These are phyloP conservation scores for Scenedesmus sp. DNA, from an alignment of 163 green algal species.

Conservation along the genomic window DNA sequence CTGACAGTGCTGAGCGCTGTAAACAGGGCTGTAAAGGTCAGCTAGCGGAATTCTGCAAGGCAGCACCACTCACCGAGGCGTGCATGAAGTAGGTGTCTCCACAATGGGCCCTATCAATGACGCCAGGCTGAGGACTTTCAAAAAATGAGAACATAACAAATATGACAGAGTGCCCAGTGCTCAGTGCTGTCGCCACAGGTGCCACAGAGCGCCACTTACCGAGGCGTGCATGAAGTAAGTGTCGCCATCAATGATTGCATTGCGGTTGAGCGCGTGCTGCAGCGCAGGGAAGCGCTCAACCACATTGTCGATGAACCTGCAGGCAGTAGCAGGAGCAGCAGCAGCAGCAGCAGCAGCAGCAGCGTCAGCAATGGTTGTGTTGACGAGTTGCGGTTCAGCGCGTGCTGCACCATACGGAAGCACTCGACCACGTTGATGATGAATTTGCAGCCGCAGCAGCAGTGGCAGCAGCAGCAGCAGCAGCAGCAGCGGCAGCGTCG, in stretches of 20 bases:
- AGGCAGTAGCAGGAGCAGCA: neutral
- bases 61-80: neutral
- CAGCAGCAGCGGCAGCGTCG: neutral
- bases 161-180: neutral
- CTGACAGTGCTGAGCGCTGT: too few relatives aligned
- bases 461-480: neutral
- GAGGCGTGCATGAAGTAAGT: slow-evolving; percentile 60
- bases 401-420: neutral
- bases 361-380: neutral
- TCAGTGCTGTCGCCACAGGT: neutral
- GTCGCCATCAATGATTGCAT: slow-evolving; percentile 60
- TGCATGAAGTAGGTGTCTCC: slow-evolving; percentile 52
- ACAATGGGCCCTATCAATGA: slow-evolving; percentile 26
- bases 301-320: neutral
- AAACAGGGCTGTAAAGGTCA: too few relatives aligned
- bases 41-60: neutral
- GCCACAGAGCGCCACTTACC: slow-evolving; percentile 35
- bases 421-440: slow-evolving; percentile 1
- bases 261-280: slow-evolving; percentile 33
- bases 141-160: neutral
- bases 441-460: neutral
- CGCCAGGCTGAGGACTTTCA: too few relatives aligned
- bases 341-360: neutral
- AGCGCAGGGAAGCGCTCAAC: slow-evolving; percentile 2
- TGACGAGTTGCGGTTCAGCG: neutral